Conservation (phyloP, 78 protist species). For the Emiliania huxleyi region DNA sequence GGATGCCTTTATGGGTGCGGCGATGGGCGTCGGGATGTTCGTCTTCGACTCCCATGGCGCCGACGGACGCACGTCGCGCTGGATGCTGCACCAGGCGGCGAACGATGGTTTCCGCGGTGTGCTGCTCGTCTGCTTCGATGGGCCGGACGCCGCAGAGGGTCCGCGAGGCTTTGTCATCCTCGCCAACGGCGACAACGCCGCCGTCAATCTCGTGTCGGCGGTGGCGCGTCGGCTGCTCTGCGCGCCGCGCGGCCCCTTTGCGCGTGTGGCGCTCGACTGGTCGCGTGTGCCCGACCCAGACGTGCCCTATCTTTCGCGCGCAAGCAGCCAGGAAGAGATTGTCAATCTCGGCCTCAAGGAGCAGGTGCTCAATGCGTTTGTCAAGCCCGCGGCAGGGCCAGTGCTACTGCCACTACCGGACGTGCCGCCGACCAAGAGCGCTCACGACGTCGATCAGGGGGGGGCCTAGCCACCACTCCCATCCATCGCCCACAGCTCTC, state of each 20-base stretch:
- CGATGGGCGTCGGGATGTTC: background rate
- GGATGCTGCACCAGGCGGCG: constrained; percentile 17
- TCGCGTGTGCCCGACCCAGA: too few relatives aligned
- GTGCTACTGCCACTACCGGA: too few relatives aligned
- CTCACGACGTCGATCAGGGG: too few relatives aligned
- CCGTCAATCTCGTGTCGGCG: background rate
- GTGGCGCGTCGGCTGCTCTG: background rate
- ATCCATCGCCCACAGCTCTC: too few relatives aligned
- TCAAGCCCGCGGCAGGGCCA: background rate
- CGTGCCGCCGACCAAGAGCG: too few relatives aligned
- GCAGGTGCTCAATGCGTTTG: background rate
- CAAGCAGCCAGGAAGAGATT: background rate
- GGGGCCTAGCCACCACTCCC: too few relatives aligned
- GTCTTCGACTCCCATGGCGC: background rate
- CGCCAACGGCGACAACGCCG: background rate
- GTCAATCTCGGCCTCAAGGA: background rate
- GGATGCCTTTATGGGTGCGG: background rate
- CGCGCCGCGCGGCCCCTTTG: too few relatives aligned
- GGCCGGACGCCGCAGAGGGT: background rate
- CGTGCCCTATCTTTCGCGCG: too few relatives aligned
- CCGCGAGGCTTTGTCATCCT: background rate
- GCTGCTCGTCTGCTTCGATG: background rate
- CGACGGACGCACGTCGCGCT: background rate
- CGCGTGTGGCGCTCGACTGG: too few relatives aligned
- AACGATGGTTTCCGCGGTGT: background rate